Conservation (phyloP, 371 early-diverging fungal species). For the Modicella reniformis region DNA sequence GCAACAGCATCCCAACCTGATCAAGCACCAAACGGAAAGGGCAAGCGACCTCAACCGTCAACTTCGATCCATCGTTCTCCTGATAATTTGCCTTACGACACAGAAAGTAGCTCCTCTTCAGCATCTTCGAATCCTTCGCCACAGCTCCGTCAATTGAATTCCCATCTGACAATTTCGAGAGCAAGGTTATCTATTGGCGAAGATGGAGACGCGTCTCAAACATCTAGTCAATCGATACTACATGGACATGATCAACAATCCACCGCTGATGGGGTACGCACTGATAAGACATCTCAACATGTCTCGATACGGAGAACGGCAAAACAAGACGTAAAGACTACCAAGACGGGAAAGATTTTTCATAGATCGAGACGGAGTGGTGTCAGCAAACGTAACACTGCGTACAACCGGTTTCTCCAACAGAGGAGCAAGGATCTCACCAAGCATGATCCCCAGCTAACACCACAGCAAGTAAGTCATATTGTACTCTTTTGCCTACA, state of each 20-base stretch:
- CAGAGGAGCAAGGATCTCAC: constrained; percentile 32
- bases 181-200: no score
- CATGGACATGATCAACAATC: neutral
- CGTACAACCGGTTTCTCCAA: constrained; percentile 43
- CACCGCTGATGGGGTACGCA: neutral
- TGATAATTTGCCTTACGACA: neutral
- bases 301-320: constrained; percentile 23
- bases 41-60: neutral
- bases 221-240: neutral
- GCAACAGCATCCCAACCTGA: neutral
- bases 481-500: neutral
- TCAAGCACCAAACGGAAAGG: neutral
- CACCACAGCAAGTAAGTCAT: constrained; percentile 38
- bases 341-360: constrained; percentile 42
- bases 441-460: constrained; percentile 14
- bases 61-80: neutral
- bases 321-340: constrained; percentile 34
- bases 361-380: constrained; percentile 20
- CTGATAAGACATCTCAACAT: constrained; percentile 7
- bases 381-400: constrained; percentile 21
- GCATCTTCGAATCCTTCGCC: no score
- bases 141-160: no score
- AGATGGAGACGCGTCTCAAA: no score
- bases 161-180: no score
- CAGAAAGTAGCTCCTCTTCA: no score